phyloP scores from a whole-genome alignment of 1,284 basidiomycete genomes.

The Ustilago sp. region DNA sequence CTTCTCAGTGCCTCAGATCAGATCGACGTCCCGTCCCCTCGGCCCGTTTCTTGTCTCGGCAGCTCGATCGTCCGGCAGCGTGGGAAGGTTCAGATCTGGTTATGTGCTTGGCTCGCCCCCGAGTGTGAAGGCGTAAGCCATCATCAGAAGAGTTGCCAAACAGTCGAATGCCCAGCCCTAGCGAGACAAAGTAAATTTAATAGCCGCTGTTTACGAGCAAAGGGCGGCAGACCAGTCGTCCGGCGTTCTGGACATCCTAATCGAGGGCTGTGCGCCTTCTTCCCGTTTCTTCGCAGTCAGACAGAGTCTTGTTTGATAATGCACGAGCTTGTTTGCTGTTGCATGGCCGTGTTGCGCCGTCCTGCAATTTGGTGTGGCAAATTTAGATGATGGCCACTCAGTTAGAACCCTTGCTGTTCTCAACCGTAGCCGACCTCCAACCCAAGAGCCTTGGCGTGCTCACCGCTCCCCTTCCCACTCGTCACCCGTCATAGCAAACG shows the following conservation, averaged over 20 bases:
- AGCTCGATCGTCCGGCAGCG: not conserved
- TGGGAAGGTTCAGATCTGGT: not conserved
- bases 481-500: not conserved
- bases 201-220: not conserved
- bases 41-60: not conserved
- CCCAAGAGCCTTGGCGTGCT: constrained; percentile 20
- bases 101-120: not conserved
- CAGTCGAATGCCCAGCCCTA: not conserved
- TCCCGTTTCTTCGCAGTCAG: not conserved
- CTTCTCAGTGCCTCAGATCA: not conserved
- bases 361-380: not conserved
- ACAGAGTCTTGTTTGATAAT: constrained; percentile 15
- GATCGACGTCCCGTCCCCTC: constrained; percentile 3
- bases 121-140: constrained; percentile 3
- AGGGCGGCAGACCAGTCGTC: constrained; percentile 1
- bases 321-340: constrained; percentile 2
- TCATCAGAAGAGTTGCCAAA: not conserved
- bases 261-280: constrained; percentile 3
- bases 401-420: not conserved
- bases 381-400: not conserved
- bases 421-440: not conserved
- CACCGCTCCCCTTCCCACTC: not conserved
- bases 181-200: constrained; percentile 1
- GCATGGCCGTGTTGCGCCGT: constrained; percentile 8
- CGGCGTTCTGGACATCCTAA: not conserved